Conservation (phyloP, 208 protist species). For the Trypanosoma conorhini region DNA sequence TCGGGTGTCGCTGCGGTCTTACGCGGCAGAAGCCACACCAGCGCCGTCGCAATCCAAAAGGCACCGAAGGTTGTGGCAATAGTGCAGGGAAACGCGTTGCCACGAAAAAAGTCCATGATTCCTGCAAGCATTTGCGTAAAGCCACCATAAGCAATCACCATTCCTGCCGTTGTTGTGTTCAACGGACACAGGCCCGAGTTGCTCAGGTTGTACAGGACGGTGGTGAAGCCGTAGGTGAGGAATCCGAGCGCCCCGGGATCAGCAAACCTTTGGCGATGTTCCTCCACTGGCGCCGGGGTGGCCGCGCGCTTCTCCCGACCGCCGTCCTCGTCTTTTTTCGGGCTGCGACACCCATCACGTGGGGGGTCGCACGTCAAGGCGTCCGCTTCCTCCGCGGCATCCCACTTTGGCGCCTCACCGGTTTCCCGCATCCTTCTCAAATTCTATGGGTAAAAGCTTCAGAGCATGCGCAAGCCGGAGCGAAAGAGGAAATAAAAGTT, state of each 20-base stretch:
- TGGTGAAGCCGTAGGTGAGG: constrained; percentile 50
- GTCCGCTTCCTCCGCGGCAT: no score
- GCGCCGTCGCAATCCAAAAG: constrained; percentile 44
- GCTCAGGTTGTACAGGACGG: constrained; percentile 37
- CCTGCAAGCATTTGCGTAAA: constrained; percentile 38
- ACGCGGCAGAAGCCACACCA: constrained; percentile 9
- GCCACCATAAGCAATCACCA: constrained; percentile 41
- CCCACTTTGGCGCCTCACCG: no score
- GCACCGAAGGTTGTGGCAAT: constrained; percentile 41
- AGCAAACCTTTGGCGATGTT: constrained; percentile 20
- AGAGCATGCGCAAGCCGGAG: no score
- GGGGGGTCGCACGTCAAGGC: no score
- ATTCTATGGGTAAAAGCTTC: no score
- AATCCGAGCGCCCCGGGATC: constrained; percentile 39
- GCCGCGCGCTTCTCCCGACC: background rate
- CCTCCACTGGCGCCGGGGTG: background rate
- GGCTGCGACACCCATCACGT: background rate
- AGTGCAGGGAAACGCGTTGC: constrained; percentile 56
- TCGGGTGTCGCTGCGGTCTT: constrained; percentile 31
- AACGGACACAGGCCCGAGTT: constrained; percentile 25
- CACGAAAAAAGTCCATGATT: constrained; percentile 46
- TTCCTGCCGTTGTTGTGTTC: constrained; percentile 36
- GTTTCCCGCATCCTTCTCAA: no score
- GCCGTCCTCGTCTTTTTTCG: background rate
- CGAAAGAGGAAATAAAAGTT: no score